These are phyloP conservation scores for Candida incommunis DNA, from an alignment of 805 yeast species.

Conservation along the genomic window DNA sequence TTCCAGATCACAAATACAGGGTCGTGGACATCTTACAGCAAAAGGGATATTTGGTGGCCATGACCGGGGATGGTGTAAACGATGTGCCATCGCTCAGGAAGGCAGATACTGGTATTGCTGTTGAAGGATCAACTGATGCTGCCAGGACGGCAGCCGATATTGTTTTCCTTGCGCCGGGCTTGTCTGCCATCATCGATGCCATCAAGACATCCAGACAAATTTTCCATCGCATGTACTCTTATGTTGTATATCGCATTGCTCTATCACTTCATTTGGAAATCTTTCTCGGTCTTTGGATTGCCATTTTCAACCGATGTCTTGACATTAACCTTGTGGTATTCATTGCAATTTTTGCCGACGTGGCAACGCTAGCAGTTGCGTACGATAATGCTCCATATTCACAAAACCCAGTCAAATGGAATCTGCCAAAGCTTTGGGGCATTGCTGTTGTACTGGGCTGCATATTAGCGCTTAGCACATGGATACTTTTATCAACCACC, in stretches of 20 bases:
- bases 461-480: conserved; percentile 62
- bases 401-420: conserved; percentile 90
- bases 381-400: conserved; percentile 93
- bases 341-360: conserved; percentile 88
- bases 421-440: conserved; percentile 85
- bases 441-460: conserved; percentile 60
- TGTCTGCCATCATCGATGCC: conserved; percentile 88
- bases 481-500: conserved; percentile 93
- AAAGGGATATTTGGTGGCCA: conserved; percentile 95
- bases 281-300: conserved; percentile 94
- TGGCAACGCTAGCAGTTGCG: conserved; percentile 70
- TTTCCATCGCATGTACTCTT: conserved; percentile 98
- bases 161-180: conserved; percentile 91
- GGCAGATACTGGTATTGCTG: conserved; percentile 95
- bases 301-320: conserved; percentile 74
- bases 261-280: conserved; percentile 87
- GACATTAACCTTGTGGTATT: conserved; percentile 86
- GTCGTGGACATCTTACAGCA: conserved; percentile 91
- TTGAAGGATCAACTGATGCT: conserved; percentile 96
- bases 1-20: conserved; percentile 95
- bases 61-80: conserved; percentile 99
- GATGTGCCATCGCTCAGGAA: conserved; percentile 96
- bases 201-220: conserved; percentile 90
- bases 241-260: conserved; percentile 96
- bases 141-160: conserved; percentile 96